phyloP scores from a whole-genome alignment of 1,139 yeast genomes.

The Magnusiomyces suaveolens region DNA sequence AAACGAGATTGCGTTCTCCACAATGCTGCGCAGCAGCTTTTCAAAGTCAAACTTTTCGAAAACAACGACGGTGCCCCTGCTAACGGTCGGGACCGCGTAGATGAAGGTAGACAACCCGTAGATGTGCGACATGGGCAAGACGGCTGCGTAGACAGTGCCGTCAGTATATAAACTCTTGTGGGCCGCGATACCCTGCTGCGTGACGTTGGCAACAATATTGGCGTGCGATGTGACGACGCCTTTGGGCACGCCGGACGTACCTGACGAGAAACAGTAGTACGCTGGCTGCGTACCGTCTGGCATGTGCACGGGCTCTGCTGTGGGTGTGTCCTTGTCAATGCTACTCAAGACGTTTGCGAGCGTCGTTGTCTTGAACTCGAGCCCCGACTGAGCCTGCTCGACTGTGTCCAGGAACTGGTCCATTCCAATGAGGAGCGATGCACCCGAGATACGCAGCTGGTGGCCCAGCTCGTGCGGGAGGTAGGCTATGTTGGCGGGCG shows the following conservation, averaged over 20 bases:
- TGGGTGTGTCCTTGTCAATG: neutral
- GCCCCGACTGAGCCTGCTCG: neutral
- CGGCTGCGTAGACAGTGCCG: conserved; percentile 17
- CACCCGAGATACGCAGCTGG: conserved; percentile 19
- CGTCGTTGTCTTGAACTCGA: neutral
- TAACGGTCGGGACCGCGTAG: conserved; percentile 20
- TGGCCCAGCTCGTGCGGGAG: conserved; percentile 21
- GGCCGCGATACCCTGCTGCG: conserved; percentile 18
- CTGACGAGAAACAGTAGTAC: conserved; percentile 52
- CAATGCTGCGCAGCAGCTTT: conserved; percentile 23
- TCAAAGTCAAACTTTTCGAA: conserved; percentile 31
- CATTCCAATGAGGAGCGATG: conserved; percentile 17
- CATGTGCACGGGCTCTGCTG: neutral
- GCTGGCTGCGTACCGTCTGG: conserved; percentile 20
- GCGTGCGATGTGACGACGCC: conserved; percentile 57
- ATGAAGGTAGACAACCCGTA: conserved; percentile 29
- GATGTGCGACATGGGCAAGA: conserved; percentile 35
- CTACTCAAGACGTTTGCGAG: neutral
- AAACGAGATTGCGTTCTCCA: conserved; percentile 24
- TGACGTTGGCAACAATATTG: conserved; percentile 30
- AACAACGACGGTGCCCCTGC: conserved; percentile 25
- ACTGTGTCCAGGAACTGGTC: neutral
- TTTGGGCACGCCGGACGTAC: conserved; percentile 67
- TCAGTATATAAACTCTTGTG: conserved; percentile 10
- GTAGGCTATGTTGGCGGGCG: conserved; percentile 23